phyloP scores from a whole-genome alignment of 306 rosid genomes.

The Castanea crenata region DNA sequence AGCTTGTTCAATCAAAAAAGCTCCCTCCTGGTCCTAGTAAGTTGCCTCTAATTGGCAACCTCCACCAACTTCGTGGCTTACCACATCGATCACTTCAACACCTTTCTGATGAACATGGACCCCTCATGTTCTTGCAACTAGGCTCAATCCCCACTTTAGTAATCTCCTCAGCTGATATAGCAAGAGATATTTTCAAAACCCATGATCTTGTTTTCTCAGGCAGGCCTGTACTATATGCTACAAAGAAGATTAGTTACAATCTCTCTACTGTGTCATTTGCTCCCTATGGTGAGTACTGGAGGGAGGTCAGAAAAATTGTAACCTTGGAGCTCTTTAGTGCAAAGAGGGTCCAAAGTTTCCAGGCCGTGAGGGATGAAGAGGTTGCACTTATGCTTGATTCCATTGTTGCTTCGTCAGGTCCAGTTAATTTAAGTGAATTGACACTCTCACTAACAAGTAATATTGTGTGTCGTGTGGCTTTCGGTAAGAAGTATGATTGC shows the following conservation, averaged over 20 bases:
- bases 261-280: slow-evolving; percentile 24
- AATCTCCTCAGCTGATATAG: slow-evolving; percentile 43
- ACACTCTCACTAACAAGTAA: slow-evolving; percentile 3
- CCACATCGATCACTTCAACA: slow-evolving; percentile 31
- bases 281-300: slow-evolving; percentile 41
- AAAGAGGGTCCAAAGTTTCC: slow-evolving; percentile 12
- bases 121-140: slow-evolving; percentile 49
- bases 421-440: slow-evolving; percentile 21
- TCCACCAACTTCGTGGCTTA: slow-evolving; percentile 36
- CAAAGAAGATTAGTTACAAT: slow-evolving; percentile 21
- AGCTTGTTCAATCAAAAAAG: neutral
- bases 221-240: slow-evolving; percentile 32
- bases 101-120: slow-evolving; percentile 35
- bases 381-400: slow-evolving; percentile 14
- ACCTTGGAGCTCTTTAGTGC: slow-evolving; percentile 20
- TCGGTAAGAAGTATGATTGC: slow-evolving; percentile 23
- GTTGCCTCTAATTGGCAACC: slow-evolving; percentile 55
- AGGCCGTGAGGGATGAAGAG: slow-evolving; percentile 24
- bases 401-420: neutral
- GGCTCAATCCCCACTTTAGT: slow-evolving; percentile 43
- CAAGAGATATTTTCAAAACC: slow-evolving; percentile 41
- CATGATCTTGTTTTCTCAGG: slow-evolving; percentile 41
- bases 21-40: slow-evolving; percentile 43
- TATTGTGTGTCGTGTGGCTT: slow-evolving; percentile 14
- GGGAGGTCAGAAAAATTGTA: slow-evolving; percentile 22